Evolutionary conservation across 2,329 filamentous ascomycete species (phyloP), one percentile per base, ranked within the genome.

Genomic region (Chaetomium globosum): DNA sequence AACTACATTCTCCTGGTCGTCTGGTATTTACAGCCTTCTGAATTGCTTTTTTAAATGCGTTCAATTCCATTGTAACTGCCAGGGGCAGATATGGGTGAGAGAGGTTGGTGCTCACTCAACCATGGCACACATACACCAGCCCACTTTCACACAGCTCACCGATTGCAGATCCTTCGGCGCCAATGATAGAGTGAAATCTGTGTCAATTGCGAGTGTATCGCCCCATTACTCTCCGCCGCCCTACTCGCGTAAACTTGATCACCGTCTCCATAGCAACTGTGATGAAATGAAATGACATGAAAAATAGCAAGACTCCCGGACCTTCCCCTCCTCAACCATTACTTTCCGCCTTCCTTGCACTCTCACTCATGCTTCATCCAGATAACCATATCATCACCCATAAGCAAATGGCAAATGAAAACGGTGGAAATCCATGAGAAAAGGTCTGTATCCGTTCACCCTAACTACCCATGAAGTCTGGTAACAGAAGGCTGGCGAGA

Each of bases 261-360:
- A 19, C 39, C 51, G 21, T 33, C 4, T 55, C 30, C 19, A 23
- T 39, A 56, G 21, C 31, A 39, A 56, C 30, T 9, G 4, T 16
- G 31, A 56, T 39, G 53, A 56, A 56, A 56, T 56, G 53, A 56
- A 56, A 39, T 55, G 30, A 36, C 30, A 33, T 55, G 19, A 26
- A 7, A 56, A 56, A 39, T 56, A 36, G 53, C 53, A 39, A 56
- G 53, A 36, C 31, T 56, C 53, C 21, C 53, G 23, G 31, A 53
- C 26, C 51, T 26, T 53, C 13, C 19, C 21, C 12, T 28, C 10
- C 19, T 7, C 31, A 2, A 2, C 4, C 30, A 39, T 39, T 39
- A 56, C n/a, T 4, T 4, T 21, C 53, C 33, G 13, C 31, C 31
- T n/a, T 33, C 13, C 9, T 33, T 23, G 21, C 16, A 12, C 13